Percentiles rank a stretch among this genome's conserved stretches.
phyloP scores from a whole-genome alignment of 371 early-diverging fungal genomes.

The Haplosporangium sp. region DNA sequence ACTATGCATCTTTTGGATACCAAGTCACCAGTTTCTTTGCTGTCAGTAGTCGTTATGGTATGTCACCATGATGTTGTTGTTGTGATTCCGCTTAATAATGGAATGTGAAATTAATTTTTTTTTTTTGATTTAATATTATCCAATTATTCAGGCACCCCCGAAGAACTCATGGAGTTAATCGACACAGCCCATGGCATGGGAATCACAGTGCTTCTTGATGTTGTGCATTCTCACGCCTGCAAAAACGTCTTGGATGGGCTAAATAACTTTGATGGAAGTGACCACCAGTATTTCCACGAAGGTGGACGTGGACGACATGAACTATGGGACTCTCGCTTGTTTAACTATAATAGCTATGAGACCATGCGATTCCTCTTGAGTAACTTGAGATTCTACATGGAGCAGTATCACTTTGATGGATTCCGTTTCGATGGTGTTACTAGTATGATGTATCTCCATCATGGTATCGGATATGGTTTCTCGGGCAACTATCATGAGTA shows the following conservation, averaged over 20 bases:
- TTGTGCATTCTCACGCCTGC: slow-evolving; percentile 97
- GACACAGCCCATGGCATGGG: slow-evolving; percentile 95
- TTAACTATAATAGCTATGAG: slow-evolving; percentile 94
- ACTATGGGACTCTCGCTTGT: slow-evolving; percentile 94
- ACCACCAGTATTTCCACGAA: slow-evolving; percentile 95
- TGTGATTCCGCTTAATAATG: no score
- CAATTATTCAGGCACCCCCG: slow-evolving; percentile 71
- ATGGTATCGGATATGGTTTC: slow-evolving; percentile 95
- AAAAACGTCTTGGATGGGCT: slow-evolving; percentile 95
- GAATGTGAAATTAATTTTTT: no score
- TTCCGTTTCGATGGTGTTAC: slow-evolving; percentile 99
- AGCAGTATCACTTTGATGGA: slow-evolving; percentile 93
- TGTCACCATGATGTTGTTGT: not conserved
- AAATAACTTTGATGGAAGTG: slow-evolving; percentile 95
- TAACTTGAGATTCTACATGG: slow-evolving; percentile 93
- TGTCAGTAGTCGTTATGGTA: slow-evolving; percentile 90
- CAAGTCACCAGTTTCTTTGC: slow-evolving; percentile 97
- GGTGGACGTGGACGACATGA: slow-evolving; percentile 90
- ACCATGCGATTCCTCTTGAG: slow-evolving; percentile 93
- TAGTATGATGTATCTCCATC: slow-evolving; percentile 94
- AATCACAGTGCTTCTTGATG: slow-evolving; percentile 90
- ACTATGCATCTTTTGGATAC: slow-evolving; percentile 97
- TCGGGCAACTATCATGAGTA: slow-evolving; percentile 95
- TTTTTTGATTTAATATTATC: not conserved
- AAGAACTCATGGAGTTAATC: slow-evolving; percentile 88